Conservation (phyloP, 768 basidiomycete genomes). For the Termitomyces sp. region DNA sequence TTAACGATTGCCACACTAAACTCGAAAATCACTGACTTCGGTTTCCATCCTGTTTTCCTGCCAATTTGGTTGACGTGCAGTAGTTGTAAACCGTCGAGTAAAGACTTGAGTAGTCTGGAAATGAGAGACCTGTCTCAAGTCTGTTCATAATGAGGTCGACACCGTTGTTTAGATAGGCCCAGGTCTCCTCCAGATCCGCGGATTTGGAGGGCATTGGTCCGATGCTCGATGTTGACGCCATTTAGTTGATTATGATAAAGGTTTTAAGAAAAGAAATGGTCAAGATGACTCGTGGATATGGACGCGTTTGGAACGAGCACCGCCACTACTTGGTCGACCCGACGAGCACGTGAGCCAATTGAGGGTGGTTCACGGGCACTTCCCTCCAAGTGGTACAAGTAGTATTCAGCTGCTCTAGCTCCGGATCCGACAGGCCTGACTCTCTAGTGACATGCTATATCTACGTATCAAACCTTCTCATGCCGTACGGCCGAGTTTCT, state of each 20-base stretch:
- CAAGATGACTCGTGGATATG: conserved; percentile 5
- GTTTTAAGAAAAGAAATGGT: neutral
- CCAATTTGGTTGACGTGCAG: conserved; percentile 88
- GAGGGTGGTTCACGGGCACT: too few relatives aligned
- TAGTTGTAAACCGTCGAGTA: conserved; percentile 98
- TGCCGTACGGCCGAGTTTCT: neutral
- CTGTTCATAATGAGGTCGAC: conserved; percentile 93
- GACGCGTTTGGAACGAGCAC: conserved; percentile 11
- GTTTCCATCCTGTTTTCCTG: conserved; percentile 54
- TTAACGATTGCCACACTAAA: conserved; percentile 8
- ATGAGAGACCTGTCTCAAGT: conserved; percentile 74
- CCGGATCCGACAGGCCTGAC: too few relatives aligned
- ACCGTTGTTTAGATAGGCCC: conserved; percentile 76
- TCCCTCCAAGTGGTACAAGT: neutral
- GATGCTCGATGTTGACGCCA: conserved; percentile 9
- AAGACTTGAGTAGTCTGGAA: conserved; percentile 65
- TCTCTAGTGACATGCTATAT: neutral
- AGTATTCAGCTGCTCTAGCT: neutral
- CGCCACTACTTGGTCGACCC: neutral
- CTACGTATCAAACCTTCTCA: neutral
- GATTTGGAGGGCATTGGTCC: conserved; percentile 54
- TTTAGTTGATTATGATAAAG: neutral
- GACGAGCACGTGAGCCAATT: conserved; percentile 5
- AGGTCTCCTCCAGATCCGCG: conserved; percentile 82
- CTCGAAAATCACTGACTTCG: conserved; percentile 46